These are phyloP conservation scores for Ziziphus jujuba DNA, from an alignment of 306 rosid species.

Conservation along the genomic window DNA sequence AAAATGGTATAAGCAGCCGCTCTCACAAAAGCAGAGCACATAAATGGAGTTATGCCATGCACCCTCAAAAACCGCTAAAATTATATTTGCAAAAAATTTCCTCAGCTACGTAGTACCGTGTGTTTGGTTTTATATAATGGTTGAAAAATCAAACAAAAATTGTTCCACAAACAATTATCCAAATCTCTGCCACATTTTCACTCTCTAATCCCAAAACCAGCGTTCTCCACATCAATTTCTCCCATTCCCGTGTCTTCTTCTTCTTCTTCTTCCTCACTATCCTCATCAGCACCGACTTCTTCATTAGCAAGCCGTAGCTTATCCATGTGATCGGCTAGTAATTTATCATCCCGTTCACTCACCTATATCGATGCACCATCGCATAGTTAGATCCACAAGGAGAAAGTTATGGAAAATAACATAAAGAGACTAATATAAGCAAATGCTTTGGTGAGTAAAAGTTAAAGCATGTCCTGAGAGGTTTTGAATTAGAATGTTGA, in stretches of 20 bases:
- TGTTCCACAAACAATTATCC: conserved; percentile 21
- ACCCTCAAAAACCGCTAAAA: background rate
- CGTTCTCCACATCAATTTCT: conserved; percentile 72
- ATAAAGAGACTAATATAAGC: no score
- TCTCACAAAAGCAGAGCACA: no score
- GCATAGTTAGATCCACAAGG: conserved; percentile 21
- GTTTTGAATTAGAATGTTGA: background rate
- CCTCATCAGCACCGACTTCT: conserved; percentile 77
- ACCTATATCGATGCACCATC: conserved; percentile 53
- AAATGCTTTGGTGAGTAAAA: background rate
- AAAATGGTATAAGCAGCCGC: no score
- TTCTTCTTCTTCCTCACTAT: conserved; percentile 95
- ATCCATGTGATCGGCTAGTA: conserved; percentile 82
- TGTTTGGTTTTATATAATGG: background rate
- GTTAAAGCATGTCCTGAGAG: background rate
- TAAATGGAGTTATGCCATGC: no score
- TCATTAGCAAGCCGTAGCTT: conserved; percentile 79
- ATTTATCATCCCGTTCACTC: conserved; percentile 87
- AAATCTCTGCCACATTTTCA: conserved; percentile 33
- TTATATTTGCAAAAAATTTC: background rate
- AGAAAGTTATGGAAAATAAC: background rate
- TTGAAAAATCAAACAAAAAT: conserved; percentile 6
- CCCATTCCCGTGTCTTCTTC: conserved; percentile 99
- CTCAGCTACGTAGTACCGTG: background rate
- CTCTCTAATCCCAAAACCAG: conserved; percentile 57